Base-by-base conservation (phyloP, 129 eudicot genomes). In the Escallonia rubra region DNA sequence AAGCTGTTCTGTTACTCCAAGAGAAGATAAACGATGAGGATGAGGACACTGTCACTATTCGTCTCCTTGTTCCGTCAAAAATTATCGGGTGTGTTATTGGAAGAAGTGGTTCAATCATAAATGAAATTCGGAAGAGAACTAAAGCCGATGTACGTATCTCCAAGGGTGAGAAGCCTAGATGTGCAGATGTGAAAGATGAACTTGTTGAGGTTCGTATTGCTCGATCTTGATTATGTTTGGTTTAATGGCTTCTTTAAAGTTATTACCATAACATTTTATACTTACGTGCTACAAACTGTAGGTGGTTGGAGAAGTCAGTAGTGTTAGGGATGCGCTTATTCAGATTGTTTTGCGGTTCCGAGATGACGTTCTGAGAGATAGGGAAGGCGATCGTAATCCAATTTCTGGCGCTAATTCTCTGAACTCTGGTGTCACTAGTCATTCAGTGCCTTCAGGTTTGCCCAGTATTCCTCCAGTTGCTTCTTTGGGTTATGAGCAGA, bases 81-180 rank as follows among this genome's bases (percentile, higher is more conserved):
- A 88, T 82, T 39, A 94, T 94, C 48, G 99, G 99, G 0, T 94
- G 99, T 72, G 79, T 94, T 43, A 94, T 94, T 45, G 99, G 99
- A 46, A 94, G 78, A 87, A 77, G 90, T 79, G 99, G 99, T 65
- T 89, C 99, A 23, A 94, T 94, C 46, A 83, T 94, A 68, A 90
- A 87, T 77, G 99, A 94, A 75, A 94, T 94, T 49, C 64, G 99
- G 66, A 94, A 85, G 78, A 85, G 93, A 82, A 84, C 97, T 63
- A 82, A 55, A 72, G 99, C 99, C 44, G 89, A 94, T 69, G 80
- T 94, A 63, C 94, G 89, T 4, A 94, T 94, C 59, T 94, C 99
- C 39, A 94, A 94, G 79, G 79, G 90, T 10, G 90, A 87, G 54
- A 86, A 77, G 78, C 99, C 97, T 23, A 87, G 69, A 66, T 85